phyloP scores from a whole-genome alignment of 2,329 filamentous ascomycete genomes.

The Blastomyces emzantsi region DNA sequence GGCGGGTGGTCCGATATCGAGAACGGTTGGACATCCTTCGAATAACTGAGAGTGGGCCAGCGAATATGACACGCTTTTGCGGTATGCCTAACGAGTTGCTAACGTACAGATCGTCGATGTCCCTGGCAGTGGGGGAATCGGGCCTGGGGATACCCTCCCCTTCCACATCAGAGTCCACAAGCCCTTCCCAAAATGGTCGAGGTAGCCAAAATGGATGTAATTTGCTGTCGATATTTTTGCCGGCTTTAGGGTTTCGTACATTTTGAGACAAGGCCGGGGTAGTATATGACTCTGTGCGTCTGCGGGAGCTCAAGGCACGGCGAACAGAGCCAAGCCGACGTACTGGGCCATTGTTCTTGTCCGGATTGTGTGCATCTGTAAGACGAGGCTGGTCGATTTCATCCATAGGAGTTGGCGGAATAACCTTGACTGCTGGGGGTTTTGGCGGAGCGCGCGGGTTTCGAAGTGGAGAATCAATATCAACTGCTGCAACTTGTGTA shows the following conservation, averaged over 20 bases:
- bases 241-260: constrained; percentile 36
- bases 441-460: constrained; percentile 51
- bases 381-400: constrained; percentile 37
- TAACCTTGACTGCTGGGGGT: constrained; percentile 48
- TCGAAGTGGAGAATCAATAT: constrained; percentile 49
- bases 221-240: constrained; percentile 39
- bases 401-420: constrained; percentile 43
- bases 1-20: constrained; percentile 18
- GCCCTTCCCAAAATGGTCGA: constrained; percentile 53
- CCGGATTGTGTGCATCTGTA: constrained; percentile 15
- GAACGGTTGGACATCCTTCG: constrained; percentile 26
- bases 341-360: constrained; percentile 18
- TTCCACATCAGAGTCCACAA: constrained; percentile 37
- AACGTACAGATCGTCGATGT: constrained; percentile 38
- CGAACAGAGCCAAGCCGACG: constrained; percentile 32
- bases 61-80: constrained; percentile 38
- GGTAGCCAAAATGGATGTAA: constrained; percentile 56
- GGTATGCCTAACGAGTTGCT: constrained; percentile 51
- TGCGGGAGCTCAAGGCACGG: constrained; percentile 30
- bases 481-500: constrained; percentile 13
- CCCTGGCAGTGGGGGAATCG: constrained; percentile 21
- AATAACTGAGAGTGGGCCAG: constrained; percentile 32
- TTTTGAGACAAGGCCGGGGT: constrained; percentile 23
- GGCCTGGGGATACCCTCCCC: constrained; percentile 22
- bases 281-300: constrained; percentile 28